These are phyloP conservation scores for Rhododendron henanense DNA, from an alignment of 148 eudicot species.

Conservation along the genomic window DNA sequence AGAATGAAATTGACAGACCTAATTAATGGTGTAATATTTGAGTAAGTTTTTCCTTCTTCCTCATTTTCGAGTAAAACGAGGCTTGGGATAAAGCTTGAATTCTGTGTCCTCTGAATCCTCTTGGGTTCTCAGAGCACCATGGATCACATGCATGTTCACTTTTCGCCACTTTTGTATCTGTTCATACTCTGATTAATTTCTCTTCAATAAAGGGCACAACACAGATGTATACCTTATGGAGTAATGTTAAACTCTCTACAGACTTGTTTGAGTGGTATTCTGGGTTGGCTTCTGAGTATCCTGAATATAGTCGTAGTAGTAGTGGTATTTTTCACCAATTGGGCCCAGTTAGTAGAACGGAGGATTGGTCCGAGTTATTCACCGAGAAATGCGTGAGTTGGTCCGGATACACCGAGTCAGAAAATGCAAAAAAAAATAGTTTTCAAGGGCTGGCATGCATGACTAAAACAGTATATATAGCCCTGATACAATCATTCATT, in stretches of 20 bases:
- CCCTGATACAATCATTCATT: too few species aligned
- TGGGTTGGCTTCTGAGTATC: not conserved
- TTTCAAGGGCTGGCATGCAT: too few species aligned
- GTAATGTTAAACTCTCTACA: not conserved
- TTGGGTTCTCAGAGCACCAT: not conserved
- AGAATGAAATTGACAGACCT: slow-evolving; percentile 17
- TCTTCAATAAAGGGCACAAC: not conserved
- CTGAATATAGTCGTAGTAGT: not conserved
- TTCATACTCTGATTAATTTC: not conserved
- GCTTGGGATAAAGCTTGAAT: not conserved
- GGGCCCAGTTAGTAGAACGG: too few species aligned
- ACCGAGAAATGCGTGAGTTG: too few species aligned
- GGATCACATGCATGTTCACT: not conserved
- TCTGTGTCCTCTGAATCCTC: not conserved
- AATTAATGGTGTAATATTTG: not conserved
- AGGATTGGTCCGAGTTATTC: too few species aligned
- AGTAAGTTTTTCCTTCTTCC: not conserved
- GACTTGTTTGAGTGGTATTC: not conserved
- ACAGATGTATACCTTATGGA: not conserved
- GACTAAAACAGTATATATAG: too few species aligned
- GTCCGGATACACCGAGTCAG: too few species aligned
- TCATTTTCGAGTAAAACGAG: not conserved
- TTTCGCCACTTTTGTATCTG: not conserved
- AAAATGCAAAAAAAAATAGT: too few species aligned
- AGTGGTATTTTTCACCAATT: not conserved